These are phyloP conservation scores for Colletotrichum neosansevieriae DNA, from an alignment of 2,329 filamentous ascomycete genomes.

Conservation along the genomic window DNA sequence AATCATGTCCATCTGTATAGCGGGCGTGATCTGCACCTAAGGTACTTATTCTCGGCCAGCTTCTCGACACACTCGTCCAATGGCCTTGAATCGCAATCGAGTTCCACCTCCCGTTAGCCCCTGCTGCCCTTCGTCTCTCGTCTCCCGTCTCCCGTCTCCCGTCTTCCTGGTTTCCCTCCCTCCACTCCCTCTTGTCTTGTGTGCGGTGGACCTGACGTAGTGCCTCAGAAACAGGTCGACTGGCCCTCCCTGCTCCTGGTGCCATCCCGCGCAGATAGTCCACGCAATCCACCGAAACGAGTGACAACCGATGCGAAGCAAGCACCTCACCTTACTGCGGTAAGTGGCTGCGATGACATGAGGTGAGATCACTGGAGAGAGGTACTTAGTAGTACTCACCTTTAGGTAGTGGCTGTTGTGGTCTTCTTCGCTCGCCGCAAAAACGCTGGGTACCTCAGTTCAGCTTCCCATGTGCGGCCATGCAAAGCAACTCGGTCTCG, in stretches of 20 bases:
- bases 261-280: not conserved
- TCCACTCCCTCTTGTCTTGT: not conserved
- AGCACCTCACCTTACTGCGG: conserved; percentile 24
- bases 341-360: not conserved
- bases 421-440: no score
- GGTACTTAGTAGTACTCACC: no score
- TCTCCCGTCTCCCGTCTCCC: not conserved
- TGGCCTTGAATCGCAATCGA: conserved; percentile 2
- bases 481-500: not conserved
- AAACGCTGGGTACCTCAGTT: not conserved
- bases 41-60: not conserved
- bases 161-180: conserved; percentile 3
- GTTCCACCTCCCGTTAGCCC: conserved; percentile 10
- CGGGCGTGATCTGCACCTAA: not conserved
- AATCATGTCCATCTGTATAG: not conserved
- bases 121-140: not conserved
- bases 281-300: not conserved
- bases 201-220: conserved; percentile 11
- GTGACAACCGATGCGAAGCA: conserved; percentile 19
- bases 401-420: no score
- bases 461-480: not conserved
- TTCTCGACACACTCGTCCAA: not conserved
- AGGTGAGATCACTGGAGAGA: not conserved
- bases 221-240: conserved; percentile 11
- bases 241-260: conserved; percentile 12